phyloP scores from a whole-genome alignment of 345 rosid genomes.

The Moringa oleifera region DNA sequence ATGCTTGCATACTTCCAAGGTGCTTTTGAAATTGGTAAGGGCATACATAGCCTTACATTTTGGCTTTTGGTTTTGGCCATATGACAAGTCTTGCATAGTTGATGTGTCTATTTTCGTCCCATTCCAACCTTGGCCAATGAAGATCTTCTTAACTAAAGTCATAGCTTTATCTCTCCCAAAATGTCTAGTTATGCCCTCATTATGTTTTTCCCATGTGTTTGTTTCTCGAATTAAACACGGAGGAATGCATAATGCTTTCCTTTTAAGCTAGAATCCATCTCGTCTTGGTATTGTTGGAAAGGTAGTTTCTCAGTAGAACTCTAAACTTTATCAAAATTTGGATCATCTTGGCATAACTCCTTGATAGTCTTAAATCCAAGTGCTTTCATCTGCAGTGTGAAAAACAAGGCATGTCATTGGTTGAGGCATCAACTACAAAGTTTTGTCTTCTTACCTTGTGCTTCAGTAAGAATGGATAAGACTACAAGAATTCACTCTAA shows the following conservation, averaged over 20 bases:
- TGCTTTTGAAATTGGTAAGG: no score
- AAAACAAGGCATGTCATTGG: no score
- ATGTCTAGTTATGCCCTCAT: not conserved
- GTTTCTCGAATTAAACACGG: not conserved
- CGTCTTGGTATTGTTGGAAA: no score
- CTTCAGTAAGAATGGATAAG: no score
- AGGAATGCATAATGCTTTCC: not conserved
- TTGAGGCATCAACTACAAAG: not conserved
- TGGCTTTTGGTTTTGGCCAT: no score
- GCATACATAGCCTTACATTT: no score
- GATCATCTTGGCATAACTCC: not conserved
- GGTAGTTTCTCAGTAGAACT: not conserved
- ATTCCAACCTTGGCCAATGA: not conserved
- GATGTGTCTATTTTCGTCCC: not conserved
- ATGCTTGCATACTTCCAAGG: no score
- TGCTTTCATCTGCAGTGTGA: not conserved
- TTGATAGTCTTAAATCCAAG: not conserved
- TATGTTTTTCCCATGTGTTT: not conserved
- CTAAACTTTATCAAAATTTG: not conserved
- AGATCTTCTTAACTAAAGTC: not conserved
- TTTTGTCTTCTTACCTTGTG: not conserved
- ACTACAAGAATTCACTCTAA: not conserved
- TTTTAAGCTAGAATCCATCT: not conserved
- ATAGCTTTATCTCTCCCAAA: not conserved
- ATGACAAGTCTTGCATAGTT: not conserved